Percentiles rank a stretch among this genome's conserved stretches.
These are phyloP conservation scores for Candida krabiensis DNA, from an alignment of 805 yeast species.

Conservation along the genomic window DNA sequence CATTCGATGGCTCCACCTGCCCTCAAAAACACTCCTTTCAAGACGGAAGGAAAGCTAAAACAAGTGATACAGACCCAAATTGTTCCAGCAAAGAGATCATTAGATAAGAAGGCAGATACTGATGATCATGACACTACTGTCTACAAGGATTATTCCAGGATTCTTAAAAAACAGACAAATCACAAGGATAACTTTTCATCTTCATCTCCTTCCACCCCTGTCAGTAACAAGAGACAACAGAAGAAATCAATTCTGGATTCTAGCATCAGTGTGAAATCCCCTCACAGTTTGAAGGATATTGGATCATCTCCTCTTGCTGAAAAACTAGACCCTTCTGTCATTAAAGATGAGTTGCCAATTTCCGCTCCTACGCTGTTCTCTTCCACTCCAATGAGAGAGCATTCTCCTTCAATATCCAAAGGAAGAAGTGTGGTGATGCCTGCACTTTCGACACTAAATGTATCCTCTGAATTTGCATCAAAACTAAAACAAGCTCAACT, in stretches of 20 bases:
- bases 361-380: slow-evolving; percentile 15
- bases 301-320: slow-evolving; percentile 4
- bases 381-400: slow-evolving; percentile 18
- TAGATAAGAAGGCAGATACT: slow-evolving; percentile 7
- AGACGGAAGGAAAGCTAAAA: slow-evolving; percentile 9
- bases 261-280: neutral
- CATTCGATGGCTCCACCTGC: neutral
- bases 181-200: slow-evolving; percentile 26
- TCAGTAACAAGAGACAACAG: slow-evolving; percentile 2
- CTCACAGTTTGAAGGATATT: neutral
- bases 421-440: slow-evolving; percentile 10
- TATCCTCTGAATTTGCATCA: slow-evolving; percentile 16
- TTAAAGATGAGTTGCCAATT: slow-evolving; percentile 5
- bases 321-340: neutral
- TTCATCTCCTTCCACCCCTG: slow-evolving; percentile 14
- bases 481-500: slow-evolving; percentile 9
- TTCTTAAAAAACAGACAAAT: slow-evolving; percentile 23
- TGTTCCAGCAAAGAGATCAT: slow-evolving; percentile 18
- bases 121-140: slow-evolving; percentile 20
- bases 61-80: slow-evolving; percentile 10
- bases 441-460: slow-evolving; percentile 8
- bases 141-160: slow-evolving; percentile 22
- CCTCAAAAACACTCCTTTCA: neutral
- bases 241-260: slow-evolving; percentile 3
- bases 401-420: slow-evolving; percentile 6